phyloP scores from a whole-genome alignment of 768 basidiomycete species.

The Tylopilus subfusipes region DNA sequence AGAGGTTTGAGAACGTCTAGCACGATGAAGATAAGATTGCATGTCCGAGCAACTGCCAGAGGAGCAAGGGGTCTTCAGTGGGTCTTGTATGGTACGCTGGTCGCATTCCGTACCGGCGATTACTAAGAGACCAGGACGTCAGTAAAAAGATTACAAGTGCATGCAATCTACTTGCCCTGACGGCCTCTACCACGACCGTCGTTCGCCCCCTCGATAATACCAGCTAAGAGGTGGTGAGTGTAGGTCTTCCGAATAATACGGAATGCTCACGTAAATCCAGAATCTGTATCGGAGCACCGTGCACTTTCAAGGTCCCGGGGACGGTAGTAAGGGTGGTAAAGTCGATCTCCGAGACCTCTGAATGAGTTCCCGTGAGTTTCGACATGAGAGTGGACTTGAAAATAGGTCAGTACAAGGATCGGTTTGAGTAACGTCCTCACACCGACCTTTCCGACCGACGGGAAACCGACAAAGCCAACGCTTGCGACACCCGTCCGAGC shows the following conservation, averaged over 20 bases:
- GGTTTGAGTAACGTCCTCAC: slow-evolving; percentile 5
- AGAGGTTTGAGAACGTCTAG: slow-evolving; percentile 98
- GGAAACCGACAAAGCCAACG: slow-evolving; percentile 89
- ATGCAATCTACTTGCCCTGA: slow-evolving; percentile 56
- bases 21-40: slow-evolving; percentile 97
- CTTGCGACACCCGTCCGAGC: slow-evolving; percentile 97
- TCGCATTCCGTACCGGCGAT: slow-evolving; percentile 61
- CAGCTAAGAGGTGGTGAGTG: slow-evolving; percentile 49
- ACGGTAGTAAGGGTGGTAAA: slow-evolving; percentile 96
- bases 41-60: slow-evolving; percentile 85
- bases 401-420: neutral
- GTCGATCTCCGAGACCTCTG: slow-evolving; percentile 93
- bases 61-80: slow-evolving; percentile 2
- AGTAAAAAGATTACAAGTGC: slow-evolving; percentile 18
- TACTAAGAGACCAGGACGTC: slow-evolving; percentile 38
- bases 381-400: slow-evolving; percentile 88
- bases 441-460: slow-evolving; percentile 88
- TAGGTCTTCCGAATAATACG: neutral
- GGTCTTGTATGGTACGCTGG: slow-evolving; percentile 3
- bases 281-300: slow-evolving; percentile 95
- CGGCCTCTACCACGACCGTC: slow-evolving; percentile 95
- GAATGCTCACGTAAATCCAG: slow-evolving; percentile 76
- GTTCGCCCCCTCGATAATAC: slow-evolving; percentile 97
- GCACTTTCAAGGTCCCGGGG: slow-evolving; percentile 90
- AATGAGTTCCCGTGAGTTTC: slow-evolving; percentile 94